These are phyloP conservation scores for Taxawa tesnikishii DNA, from an alignment of 2,329 filamentous ascomycete genomes.

Conservation along the genomic window DNA sequence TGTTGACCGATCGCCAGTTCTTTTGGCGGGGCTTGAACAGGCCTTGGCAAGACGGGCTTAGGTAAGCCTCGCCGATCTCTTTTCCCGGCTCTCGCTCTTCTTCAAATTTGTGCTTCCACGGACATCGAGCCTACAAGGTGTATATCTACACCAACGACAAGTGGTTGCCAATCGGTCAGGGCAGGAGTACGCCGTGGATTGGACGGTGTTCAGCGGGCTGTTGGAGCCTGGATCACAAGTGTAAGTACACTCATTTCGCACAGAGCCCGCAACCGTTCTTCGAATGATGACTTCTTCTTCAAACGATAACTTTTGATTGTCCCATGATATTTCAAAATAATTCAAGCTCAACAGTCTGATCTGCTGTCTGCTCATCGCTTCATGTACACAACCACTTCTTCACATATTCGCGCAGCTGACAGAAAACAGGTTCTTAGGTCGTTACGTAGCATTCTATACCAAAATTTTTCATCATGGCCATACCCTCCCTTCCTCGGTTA, in stretches of 20 bases:
- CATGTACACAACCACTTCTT: background rate
- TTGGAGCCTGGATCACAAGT: too few relatives aligned
- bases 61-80: background rate
- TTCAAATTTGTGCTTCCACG: too few relatives aligned
- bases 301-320: slow-evolving; percentile 28
- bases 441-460: background rate
- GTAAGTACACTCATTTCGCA: too few relatives aligned
- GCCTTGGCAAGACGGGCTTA: too few relatives aligned
- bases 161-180: too few relatives aligned
- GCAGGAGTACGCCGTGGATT: too few relatives aligned
- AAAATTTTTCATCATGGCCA: background rate
- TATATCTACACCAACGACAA: too few relatives aligned
- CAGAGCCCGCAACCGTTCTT: too few relatives aligned
- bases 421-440: slow-evolving; percentile 1
- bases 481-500: background rate
- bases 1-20: slow-evolving; percentile 2
- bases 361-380: slow-evolving; percentile 1
- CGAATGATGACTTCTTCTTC: slow-evolving; percentile 17
- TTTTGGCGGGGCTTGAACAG: too few relatives aligned
- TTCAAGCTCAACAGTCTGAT: slow-evolving; percentile 47
- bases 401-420: slow-evolving; percentile 2
- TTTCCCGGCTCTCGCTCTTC: too few relatives aligned
- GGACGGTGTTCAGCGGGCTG: too few relatives aligned
- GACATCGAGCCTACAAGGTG: too few relatives aligned
- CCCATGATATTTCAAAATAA: slow-evolving; percentile 23